These are phyloP conservation scores for Sarocladiaceae sp. DNA, from an alignment of 2,329 filamentous ascomycete genomes.

Conservation along the genomic window DNA sequence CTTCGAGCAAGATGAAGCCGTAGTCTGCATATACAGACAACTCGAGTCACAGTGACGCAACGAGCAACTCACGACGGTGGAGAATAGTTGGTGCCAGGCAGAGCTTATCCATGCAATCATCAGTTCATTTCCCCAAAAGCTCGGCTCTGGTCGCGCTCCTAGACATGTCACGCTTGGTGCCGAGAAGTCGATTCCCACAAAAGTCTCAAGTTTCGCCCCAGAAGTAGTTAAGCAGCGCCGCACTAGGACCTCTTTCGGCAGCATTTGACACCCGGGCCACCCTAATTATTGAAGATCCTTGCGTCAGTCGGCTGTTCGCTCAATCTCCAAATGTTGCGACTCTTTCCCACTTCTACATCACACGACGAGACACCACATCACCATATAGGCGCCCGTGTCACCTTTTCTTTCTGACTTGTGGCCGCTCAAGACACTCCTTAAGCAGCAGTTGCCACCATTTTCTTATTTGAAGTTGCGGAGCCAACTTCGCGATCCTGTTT, in stretches of 20 bases:
- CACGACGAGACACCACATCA: not conserved
- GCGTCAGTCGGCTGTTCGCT: not conserved
- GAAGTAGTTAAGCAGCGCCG: too few relatives aligned
- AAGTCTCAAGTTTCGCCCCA: too few relatives aligned
- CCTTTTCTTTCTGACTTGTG: not conserved
- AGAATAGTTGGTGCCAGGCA: not conserved
- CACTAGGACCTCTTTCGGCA: not conserved
- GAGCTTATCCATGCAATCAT: slow-evolving; percentile 2
- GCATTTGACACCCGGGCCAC: slow-evolving; percentile 4
- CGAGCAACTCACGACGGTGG: not conserved
- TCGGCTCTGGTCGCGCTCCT: not conserved
- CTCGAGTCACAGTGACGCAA: too few relatives aligned
- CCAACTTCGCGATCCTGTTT: too few relatives aligned
- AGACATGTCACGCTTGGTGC: slow-evolving; percentile 1
- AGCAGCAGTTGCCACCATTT: not conserved
- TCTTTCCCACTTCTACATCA: not conserved
- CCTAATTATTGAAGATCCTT: slow-evolving; percentile 8
- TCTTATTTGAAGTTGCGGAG: too few relatives aligned
- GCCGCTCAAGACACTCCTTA: too few relatives aligned
- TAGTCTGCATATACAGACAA: too few relatives aligned
- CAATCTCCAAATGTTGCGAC: not conserved
- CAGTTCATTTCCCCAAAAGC: too few relatives aligned
- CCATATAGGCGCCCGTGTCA: not conserved
- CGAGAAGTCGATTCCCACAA: not conserved
- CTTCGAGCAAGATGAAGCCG: too few relatives aligned